Base-by-base conservation (phyloP, 2,329 filamentous ascomycete species). In the Arachnopeziza araneosa region DNA sequence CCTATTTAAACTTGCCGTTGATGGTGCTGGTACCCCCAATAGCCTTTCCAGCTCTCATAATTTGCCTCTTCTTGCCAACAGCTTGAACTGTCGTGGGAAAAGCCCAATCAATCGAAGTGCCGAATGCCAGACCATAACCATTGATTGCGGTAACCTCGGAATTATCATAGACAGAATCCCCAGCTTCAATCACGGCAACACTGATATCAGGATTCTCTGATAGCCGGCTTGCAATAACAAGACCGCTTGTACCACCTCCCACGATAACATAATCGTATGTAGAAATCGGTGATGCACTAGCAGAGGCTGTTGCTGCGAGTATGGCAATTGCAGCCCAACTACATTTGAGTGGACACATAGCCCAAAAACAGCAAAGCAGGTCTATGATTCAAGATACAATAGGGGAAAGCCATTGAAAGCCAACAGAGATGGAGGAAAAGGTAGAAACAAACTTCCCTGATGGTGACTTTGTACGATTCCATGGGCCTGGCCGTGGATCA, bases 201-300 rank as follows among this genome's bases (percentile, higher is more conserved):
- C 73, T 78, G 64, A 63, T 52, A 50, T 79, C 77, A 52, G 73
- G 64, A 63, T 77, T 70, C 58, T 77, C 76, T 17, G 69, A 71
- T 17, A 79, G 70, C 2, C 77, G 73, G 14, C 69, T 68, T 10
- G 77, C 77, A 12, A 78, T 67, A 2, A 75, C 71, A 5, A 78
- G 70, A n/a, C 77, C 77, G 5, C 76, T 71, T 1, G 76, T 78
- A 5, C 77, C 77, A 2, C 76, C 77, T 10, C 77, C 76, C 8
- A 77, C 72, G 24, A 79, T 62, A 44, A 79, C 62, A 55, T 75
- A 78, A 64, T 79, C 75, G 64, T 17, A 52, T 8, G 36, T 30
- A 30, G 26, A 30, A 9, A 30, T 30, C 26, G 26, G 9, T 9
- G 9, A 30, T 30, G 26, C 26, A 9, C 26, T 9, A 30, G 26